Evolutionary conservation across 495 filamentous ascomycete species (phyloP).

Genomic region (Penicillium tannophilum): DNA sequence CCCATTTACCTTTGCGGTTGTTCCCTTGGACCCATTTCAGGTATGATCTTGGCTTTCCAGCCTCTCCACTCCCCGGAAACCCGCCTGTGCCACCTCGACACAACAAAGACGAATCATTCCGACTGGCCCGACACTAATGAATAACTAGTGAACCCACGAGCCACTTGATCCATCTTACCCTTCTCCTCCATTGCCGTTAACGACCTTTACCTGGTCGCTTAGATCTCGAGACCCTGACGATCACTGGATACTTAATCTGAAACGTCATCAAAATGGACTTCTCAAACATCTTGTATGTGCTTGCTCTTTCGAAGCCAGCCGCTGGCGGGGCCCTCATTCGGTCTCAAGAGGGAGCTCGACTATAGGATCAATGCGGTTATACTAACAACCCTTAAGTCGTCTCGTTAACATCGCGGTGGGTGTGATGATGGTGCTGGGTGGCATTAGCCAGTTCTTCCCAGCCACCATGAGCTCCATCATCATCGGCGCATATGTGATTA

Average conservation of each 20-base stretch:
- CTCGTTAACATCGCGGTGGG: constrained; percentile 91
- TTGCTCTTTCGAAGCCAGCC: background rate
- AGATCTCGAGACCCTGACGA: constrained; percentile 17
- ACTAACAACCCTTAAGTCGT: constrained; percentile 58
- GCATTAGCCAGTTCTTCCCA: constrained; percentile 81
- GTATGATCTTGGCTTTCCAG: background rate
- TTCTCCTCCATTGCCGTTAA: background rate
- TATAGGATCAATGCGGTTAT: background rate
- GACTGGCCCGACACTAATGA: constrained; percentile 18
- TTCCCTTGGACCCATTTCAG: background rate
- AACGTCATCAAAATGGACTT: constrained; percentile 50
- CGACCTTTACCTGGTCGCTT: constrained; percentile 3
- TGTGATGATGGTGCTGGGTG: constrained; percentile 85
- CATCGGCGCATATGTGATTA: constrained; percentile 79
- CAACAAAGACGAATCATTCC: constrained; percentile 7
- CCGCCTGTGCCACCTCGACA: background rate
- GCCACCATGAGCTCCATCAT: constrained; percentile 57
- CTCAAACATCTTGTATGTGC: constrained; percentile 60
- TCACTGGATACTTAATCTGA: constrained; percentile 7
- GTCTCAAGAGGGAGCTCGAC: background rate
- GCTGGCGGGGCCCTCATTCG: background rate
- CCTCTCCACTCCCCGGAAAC: background rate
- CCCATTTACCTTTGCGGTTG: background rate
- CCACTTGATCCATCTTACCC: constrained; percentile 2
- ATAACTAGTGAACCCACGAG: constrained; percentile 16